These are phyloP conservation scores for Blumeriella jaapii DNA, from an alignment of 2,329 filamentous ascomycete genomes.

Conservation along the genomic window DNA sequence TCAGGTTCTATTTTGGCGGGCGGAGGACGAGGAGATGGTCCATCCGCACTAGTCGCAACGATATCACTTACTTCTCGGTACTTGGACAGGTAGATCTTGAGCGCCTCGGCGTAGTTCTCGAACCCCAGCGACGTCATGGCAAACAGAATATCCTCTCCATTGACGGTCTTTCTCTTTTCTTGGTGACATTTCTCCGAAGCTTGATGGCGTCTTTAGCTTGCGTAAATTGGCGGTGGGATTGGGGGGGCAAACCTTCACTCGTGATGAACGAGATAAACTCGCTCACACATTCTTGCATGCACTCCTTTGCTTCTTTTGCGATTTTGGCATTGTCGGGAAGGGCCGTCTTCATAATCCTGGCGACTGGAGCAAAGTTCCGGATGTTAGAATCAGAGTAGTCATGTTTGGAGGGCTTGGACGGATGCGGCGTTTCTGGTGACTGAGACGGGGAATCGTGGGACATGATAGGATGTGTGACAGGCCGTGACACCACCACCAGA, in stretches of 20 bases:
- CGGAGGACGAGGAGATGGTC: too few relatives aligned
- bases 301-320: constrained; percentile 97
- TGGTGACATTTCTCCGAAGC: constrained; percentile 99
- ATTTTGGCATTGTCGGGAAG: constrained; percentile 98
- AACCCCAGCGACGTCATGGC: constrained; percentile 98
- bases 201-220: constrained; percentile 32
- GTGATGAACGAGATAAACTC: constrained; percentile 99
- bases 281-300: constrained; percentile 99
- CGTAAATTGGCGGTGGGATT: constrained; percentile 5
- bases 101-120: constrained; percentile 94
- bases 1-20: constrained; percentile 1
- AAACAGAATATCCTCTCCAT: constrained; percentile 96
- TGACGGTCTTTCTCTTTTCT: constrained; percentile 98
- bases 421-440: constrained; percentile 37
- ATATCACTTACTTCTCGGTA: constrained; percentile 78
- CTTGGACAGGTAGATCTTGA: constrained; percentile 96
- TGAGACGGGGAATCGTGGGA: constrained; percentile 43
- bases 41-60: too few relatives aligned
- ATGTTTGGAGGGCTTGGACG: constrained; percentile 30
- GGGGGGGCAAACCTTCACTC: constrained; percentile 68
- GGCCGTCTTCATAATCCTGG: constrained; percentile 97
- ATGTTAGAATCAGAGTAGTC: constrained; percentile 70
- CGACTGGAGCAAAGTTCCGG: constrained; percentile 88
- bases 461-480: constrained; percentile 36
- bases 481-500: constrained; percentile 21